Base-by-base conservation (phyloP, 2,329 filamentous ascomycete genomes). In the Pseudovirgaria hyperparasitica region DNA sequence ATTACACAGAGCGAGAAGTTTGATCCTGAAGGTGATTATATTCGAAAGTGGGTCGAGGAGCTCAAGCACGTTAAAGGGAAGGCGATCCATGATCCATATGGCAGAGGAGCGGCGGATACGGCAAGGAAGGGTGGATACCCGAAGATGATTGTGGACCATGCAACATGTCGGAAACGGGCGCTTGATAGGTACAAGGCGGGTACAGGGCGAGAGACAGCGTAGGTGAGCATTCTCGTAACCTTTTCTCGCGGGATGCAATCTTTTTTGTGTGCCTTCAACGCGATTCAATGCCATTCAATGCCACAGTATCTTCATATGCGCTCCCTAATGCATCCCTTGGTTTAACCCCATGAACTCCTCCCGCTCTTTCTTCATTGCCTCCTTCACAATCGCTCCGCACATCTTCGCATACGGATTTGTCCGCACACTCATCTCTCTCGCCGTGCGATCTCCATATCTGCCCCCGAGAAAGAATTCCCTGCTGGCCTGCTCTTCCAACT, bases 1-100 rank as follows among this genome's bases (percentile, higher is more conserved):
- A 49, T 84, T 23, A 56, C 82, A 11, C 85, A 93, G 58, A 82
- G 78, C 40, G 81, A 90, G 62, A 86, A 79, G 53, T 92, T 92
- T 41, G 85, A 93, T 46, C 60, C 67, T 0, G 62, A 77, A 0
- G 86, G 84, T 0, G 70, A 72, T 10, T 93, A 87, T 48, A 92
- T 93, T 30, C 66, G 79, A 19, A 72, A 71, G 32, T 93, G 84
- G 84, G 63, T 93, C 6, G 75, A 75, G 0, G 85, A 93, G 55
- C 56, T 93, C 33, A 62, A 55, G 15, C 65, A 53, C 0, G 53
- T 87, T 3, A 47, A 68, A 40, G 75, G 70, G 0, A 76, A 73
- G 36, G 78, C 74, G 6, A 70, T 93, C 4, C 84, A 92, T 48
- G 82, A 86, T 37, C 85, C 85, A 1, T 87, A 86, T 48, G 68